Base-by-base conservation (phyloP, 225 moss, liverwort and hornwort genomes). In the Asterella californica region DNA sequence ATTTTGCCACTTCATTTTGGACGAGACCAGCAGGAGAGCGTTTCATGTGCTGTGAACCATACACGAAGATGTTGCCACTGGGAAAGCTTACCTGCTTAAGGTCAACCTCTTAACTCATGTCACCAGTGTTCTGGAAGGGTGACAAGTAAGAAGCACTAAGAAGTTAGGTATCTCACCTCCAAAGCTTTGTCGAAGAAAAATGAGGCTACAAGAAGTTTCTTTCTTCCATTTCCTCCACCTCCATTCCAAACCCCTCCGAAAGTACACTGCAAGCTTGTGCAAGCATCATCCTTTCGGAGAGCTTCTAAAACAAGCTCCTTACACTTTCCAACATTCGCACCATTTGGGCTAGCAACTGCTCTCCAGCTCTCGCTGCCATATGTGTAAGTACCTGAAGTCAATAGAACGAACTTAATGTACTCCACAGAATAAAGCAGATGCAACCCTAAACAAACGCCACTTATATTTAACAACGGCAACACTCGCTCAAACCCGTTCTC, bases 161-260 rank as follows among this genome's bases (percentile, higher is more conserved):
- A 12, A 0, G 33, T 67, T 33, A 36, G 29, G 10, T 1, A 61
- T 27, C 81, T 47, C 50, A 88, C 87, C 85, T 92, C 94, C 30
- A 90, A 83, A 36, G 94, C 94, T 76, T 84, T 94, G 83, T 96
- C 96, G 78, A 96, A 96, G 79, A 96, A 96, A 89, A 90, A 96
- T 32, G 96, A 96, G 55, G 96, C 96, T 78, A 96, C 94, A 72
- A 96, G 92, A 49, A 96, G 89, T 29, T 91, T 89, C 54, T 84
- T 82, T 52, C 90, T 84, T 50, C 96, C 96, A 57, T 81, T 88
- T 30, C 96, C 94, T 62, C 92, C 94, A 62, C 96, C 96, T 70
- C 96, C 96, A 85, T 79, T 94, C 96, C 96, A 96, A 72, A 96
- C 70, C 70, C 96, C 96, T 86, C 92, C 94, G 77, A 96, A 96